Evolutionary conservation across 306 rosid species (phyloP).

Genomic region (Abrus precatorius): DNA sequence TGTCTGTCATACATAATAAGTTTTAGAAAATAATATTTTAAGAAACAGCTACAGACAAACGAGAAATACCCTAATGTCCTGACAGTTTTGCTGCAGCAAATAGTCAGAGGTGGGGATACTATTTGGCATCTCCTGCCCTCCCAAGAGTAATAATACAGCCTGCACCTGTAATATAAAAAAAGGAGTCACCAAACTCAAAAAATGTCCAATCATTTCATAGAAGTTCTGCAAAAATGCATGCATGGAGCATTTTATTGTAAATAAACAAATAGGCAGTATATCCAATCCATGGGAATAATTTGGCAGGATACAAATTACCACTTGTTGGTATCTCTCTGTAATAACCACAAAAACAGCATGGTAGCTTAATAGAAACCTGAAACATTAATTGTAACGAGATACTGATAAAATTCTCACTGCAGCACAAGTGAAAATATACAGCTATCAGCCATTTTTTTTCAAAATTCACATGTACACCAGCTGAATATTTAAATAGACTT

Average conservation of each 20-base stretch:
- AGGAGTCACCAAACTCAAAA: constrained; percentile 11
- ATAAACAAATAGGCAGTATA: background rate
- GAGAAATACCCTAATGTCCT: constrained; percentile 59
- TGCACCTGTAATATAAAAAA: constrained; percentile 64
- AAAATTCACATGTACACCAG: background rate
- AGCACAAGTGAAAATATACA: background rate
- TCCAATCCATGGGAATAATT: constrained; percentile 1
- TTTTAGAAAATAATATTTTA: constrained; percentile 15
- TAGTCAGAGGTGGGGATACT: constrained; percentile 48
- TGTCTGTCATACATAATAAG: constrained; percentile 52
- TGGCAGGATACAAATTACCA: constrained; percentile 8
- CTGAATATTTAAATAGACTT: background rate
- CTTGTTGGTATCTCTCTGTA: background rate
- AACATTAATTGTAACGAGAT: background rate
- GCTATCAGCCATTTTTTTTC: background rate
- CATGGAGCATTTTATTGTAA: background rate
- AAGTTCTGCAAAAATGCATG: background rate
- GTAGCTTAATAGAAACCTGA: background rate
- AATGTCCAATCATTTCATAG: background rate
- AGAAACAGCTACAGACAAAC: constrained; percentile 16
- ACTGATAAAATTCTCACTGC: background rate
- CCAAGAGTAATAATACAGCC: constrained; percentile 78
- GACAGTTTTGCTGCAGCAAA: constrained; percentile 53
- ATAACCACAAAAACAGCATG: background rate
- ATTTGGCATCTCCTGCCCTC: constrained; percentile 61